phyloP scores from a whole-genome alignment of 805 yeast species.

The Komagataella mondaviorum region DNA sequence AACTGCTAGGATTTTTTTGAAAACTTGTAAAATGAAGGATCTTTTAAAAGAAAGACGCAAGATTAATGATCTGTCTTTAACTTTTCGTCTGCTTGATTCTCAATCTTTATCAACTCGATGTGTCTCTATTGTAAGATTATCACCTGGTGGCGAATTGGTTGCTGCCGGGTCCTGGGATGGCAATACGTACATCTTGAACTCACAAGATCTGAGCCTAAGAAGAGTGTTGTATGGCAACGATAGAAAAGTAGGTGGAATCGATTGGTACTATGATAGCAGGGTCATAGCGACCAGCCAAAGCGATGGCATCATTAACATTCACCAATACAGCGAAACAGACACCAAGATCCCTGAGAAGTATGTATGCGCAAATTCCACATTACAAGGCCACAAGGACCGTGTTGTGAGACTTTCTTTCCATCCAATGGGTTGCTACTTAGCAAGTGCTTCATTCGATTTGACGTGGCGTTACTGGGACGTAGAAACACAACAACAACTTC shows the following conservation, averaged over 20 bases:
- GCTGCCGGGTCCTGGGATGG: conserved; percentile 87
- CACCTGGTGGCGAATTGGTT: conserved; percentile 22
- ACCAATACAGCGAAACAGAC: neutral
- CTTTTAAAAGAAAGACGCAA: conserved; percentile 28
- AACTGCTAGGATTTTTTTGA: conserved; percentile 16
- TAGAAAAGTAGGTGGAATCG: conserved; percentile 61
- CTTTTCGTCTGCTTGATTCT: conserved; percentile 42
- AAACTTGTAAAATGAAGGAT: conserved; percentile 13
- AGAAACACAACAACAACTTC: conserved; percentile 29
- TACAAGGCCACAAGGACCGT: conserved; percentile 36
- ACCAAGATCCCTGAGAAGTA: conserved; percentile 4
- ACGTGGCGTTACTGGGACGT: conserved; percentile 90
- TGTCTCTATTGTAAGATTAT: conserved; percentile 40
- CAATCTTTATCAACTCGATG: conserved; percentile 64
- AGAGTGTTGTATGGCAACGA: conserved; percentile 28
- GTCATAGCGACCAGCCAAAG: conserved; percentile 28
- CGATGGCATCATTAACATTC: conserved; percentile 22
- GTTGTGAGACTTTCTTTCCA: conserved; percentile 52
- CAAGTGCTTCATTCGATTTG: conserved; percentile 67
- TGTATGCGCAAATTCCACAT: conserved; percentile 5
- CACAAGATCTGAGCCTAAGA: conserved; percentile 19
- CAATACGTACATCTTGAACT: conserved; percentile 34
- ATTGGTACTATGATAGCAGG: conserved; percentile 31
- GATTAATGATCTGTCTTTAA: conserved; percentile 18
- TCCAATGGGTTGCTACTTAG: conserved; percentile 43